Conservation (phyloP, 192 early-diverging fungal genomes). For the Podila clonocystis region DNA sequence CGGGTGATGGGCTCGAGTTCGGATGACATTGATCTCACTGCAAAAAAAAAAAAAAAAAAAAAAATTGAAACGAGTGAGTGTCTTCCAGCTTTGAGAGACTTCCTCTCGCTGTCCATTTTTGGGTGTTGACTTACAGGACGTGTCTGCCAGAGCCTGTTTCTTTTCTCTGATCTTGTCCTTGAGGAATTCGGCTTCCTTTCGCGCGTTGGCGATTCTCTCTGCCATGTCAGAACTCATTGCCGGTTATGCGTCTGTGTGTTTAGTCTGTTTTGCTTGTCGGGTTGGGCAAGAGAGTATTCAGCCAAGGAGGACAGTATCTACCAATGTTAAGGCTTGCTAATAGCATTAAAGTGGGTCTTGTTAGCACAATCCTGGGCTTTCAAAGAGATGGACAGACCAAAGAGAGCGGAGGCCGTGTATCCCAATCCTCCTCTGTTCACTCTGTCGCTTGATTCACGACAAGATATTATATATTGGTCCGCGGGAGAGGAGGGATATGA, state of each 20-base stretch:
- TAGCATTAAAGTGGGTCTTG: no score
- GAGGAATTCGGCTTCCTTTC: slow-evolving; percentile 94
- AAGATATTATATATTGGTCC: neutral
- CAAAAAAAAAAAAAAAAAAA: neutral
- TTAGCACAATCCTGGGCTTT: neutral
- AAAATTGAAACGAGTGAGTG: neutral
- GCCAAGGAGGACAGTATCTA: no score
- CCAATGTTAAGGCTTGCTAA: no score
- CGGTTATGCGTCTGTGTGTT: neutral
- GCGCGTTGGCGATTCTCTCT: slow-evolving; percentile 88
- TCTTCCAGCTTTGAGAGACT: neutral
- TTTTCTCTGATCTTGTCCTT: slow-evolving; percentile 97
- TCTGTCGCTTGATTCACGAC: neutral
- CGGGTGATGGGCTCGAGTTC: slow-evolving; percentile 93
- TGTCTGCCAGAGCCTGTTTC: slow-evolving; percentile 94
- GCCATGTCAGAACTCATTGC: slow-evolving; percentile 71
- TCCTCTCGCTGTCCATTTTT: neutral
- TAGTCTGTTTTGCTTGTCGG: neutral
- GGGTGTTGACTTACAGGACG: slow-evolving; percentile 75
- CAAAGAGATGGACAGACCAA: neutral
- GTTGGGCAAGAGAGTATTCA: neutral
- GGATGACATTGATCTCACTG: slow-evolving; percentile 89
- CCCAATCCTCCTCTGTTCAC: neutral
- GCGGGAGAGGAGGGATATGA: neutral
- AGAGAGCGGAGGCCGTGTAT: neutral